These are phyloP conservation scores for Ganoderma meredithae DNA, from an alignment of 1,284 basidiomycete species.

Conservation along the genomic window DNA sequence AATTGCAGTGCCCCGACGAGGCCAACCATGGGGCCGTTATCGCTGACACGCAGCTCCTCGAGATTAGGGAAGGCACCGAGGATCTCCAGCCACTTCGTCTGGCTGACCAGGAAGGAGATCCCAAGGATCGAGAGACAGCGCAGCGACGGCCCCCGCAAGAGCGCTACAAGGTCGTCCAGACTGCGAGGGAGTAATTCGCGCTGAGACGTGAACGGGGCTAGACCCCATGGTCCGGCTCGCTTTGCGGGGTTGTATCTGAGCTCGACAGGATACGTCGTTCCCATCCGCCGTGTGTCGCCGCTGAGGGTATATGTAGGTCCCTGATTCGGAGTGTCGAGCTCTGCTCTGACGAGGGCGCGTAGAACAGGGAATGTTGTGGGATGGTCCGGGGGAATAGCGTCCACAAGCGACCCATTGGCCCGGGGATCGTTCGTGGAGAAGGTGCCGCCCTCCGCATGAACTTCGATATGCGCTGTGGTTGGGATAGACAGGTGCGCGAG, in stretches of 20 bases:
- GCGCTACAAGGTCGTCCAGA: neutral
- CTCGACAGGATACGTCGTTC: neutral
- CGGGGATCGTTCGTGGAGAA: neutral
- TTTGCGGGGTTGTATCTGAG: neutral
- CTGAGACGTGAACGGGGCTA: neutral
- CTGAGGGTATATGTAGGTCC: neutral
- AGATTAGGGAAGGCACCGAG: neutral
- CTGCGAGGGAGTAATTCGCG: neutral
- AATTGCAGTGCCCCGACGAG: neutral
- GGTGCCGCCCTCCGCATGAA: neutral
- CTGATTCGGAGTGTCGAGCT: neutral
- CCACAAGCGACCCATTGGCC: neutral
- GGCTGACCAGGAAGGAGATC: neutral
- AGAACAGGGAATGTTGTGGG: neutral
- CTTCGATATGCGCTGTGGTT: neutral
- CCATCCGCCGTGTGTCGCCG: neutral
- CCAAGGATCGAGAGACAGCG: neutral
- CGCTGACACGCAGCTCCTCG: constrained; percentile 1
- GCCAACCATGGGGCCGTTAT: neutral
- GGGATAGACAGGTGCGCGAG: neutral
- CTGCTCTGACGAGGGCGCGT: neutral
- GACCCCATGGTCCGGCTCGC: neutral
- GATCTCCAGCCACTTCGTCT: neutral
- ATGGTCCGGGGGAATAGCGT: neutral
- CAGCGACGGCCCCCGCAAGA: neutral